phyloP scores from a whole-genome alignment of 208 protist genomes.

The Leishmania aethiopica region DNA sequence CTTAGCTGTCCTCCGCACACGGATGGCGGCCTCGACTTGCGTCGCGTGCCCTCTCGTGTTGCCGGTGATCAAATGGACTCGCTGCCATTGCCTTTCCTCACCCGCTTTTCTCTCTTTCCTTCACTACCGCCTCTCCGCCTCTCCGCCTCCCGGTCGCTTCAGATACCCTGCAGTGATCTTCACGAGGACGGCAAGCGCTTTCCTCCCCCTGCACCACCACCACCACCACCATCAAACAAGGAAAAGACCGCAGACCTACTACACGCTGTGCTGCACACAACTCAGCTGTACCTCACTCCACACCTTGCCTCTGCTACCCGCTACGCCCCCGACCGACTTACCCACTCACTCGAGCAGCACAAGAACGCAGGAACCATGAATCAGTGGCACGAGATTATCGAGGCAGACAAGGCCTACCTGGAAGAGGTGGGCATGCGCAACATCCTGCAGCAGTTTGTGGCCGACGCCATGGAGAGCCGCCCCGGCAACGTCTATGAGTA shows the following conservation, averaged over 20 bases:
- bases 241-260: not conserved
- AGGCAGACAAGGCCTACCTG: conserved; percentile 54
- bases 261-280: not conserved
- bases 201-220: not conserved
- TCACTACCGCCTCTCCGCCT: not conserved
- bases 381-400: conserved; percentile 23
- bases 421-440: conserved; percentile 48
- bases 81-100: not conserved
- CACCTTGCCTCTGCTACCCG: not conserved
- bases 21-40: not conserved
- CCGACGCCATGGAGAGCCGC: conserved; percentile 51
- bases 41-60: not conserved
- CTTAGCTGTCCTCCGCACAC: not conserved
- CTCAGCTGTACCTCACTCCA: not conserved
- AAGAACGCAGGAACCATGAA: conserved; percentile 6
- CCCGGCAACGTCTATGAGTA: conserved; percentile 56
- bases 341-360: not conserved
- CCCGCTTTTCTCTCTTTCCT: not conserved
- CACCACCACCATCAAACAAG: not conserved
- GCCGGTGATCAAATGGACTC: not conserved
- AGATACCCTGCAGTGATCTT: not conserved
- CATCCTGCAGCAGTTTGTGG: conserved; percentile 56
- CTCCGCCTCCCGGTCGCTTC: not conserved
- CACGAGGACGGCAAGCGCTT: not conserved
- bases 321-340: not conserved